Evolutionary conservation across 169 alveolate species (phyloP).

Genomic region (Plasmodium knowlesi): DNA sequence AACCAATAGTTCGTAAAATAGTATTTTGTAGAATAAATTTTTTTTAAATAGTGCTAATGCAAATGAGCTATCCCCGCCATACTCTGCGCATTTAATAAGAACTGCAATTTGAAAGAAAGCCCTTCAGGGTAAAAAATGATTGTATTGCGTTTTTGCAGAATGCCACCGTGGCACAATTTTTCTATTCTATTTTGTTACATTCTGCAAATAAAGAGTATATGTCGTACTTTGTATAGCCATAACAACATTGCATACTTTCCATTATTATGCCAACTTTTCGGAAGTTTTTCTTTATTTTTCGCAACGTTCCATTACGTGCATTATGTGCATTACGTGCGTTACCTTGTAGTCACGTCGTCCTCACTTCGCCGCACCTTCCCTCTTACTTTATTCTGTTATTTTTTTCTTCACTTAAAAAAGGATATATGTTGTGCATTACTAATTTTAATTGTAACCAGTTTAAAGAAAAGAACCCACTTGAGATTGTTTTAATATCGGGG

Average conservation of each 20-base stretch:
- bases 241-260: not conserved
- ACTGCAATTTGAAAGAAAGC: not conserved
- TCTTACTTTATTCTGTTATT: not conserved
- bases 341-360: too few species aligned
- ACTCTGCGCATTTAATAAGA: not conserved
- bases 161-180: not conserved
- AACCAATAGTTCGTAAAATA: not conserved
- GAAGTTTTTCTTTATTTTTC: not conserved
- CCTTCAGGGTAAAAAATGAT: slow-evolving; percentile 1
- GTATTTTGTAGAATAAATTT: not conserved
- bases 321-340: too few species aligned
- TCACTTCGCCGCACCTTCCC: not conserved
- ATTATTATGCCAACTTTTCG: not conserved
- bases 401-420: not conserved
- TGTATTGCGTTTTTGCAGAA: not conserved
- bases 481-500: not conserved
- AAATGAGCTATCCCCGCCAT: not conserved
- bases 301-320: not conserved
- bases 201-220: not conserved
- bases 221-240: not conserved
- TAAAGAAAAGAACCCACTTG: not conserved
- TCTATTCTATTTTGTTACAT: not conserved
- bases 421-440: slow-evolving; percentile 17
- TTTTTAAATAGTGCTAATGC: not conserved
- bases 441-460: not conserved